Evolutionary conservation across 1,139 yeast genomes (phyloP).

Genomic region (Komagataea norvegica): DNA sequence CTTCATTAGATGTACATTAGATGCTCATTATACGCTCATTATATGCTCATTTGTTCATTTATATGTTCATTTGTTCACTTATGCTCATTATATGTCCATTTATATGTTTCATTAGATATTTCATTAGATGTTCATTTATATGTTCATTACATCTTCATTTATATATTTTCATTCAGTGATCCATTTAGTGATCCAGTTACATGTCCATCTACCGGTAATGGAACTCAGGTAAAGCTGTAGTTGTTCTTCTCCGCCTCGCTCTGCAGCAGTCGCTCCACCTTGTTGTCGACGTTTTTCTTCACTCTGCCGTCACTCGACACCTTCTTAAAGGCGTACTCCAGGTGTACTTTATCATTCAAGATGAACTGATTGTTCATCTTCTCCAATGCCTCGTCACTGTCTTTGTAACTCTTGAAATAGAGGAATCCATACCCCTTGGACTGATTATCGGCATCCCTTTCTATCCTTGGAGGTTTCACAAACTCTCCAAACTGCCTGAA

Average conservation of each 20-base stretch:
- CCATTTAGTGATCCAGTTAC: too few species aligned
- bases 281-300: constrained; percentile 63
- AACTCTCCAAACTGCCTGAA: constrained; percentile 70
- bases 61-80: too few species aligned
- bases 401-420: constrained; percentile 54
- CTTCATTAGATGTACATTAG: too few species aligned
- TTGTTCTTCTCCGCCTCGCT: constrained; percentile 50
- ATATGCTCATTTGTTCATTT: too few species aligned
- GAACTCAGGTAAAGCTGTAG: constrained; percentile 10
- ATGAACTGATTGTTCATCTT: constrained; percentile 66
- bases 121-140: too few species aligned
- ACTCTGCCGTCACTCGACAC: constrained; percentile 38
- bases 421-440: constrained; percentile 66
- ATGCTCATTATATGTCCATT: too few species aligned
- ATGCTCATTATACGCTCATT: too few species aligned
- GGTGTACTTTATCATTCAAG: constrained; percentile 57
- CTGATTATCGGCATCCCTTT: constrained; percentile 47
- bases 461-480: constrained; percentile 46
- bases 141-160: too few species aligned
- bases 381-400: constrained; percentile 69
- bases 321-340: constrained; percentile 72
- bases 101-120: too few species aligned
- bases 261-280: constrained; percentile 69
- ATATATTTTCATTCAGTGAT: too few species aligned
- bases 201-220: too few species aligned